phyloP scores from a whole-genome alignment of 202 grass and related monocot genomes.

The Cymbopogon flexuosus region DNA sequence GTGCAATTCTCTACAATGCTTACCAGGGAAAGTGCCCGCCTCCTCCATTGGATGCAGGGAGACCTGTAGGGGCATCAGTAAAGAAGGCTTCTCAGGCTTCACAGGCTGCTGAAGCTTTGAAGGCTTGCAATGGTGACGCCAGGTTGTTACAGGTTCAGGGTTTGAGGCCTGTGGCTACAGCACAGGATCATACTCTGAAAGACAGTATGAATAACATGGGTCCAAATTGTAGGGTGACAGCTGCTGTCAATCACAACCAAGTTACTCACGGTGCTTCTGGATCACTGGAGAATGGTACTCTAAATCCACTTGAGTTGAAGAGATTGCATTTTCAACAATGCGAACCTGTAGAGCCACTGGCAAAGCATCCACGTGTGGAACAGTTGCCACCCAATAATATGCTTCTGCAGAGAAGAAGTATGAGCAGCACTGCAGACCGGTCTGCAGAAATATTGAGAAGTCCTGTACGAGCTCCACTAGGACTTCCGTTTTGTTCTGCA shows the following conservation, averaged over 20 bases:
- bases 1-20: constrained; percentile 59
- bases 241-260: constrained; percentile 34
- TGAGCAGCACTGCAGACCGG: constrained; percentile 14
- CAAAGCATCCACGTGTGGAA: constrained; percentile 48
- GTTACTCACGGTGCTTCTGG: constrained; percentile 21
- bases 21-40: constrained; percentile 48
- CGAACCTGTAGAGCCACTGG: constrained; percentile 39
- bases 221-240: constrained; percentile 26
- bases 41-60: constrained; percentile 30
- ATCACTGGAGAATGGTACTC: constrained; percentile 42
- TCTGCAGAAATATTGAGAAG: constrained; percentile 32
- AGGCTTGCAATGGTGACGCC: constrained; percentile 50
- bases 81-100: constrained; percentile 45
- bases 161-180: constrained; percentile 23
- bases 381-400: constrained; percentile 34
- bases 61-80: constrained; percentile 7
- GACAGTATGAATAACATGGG: constrained; percentile 35
- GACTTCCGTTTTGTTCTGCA: constrained; percentile 66
- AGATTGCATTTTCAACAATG: constrained; percentile 40
- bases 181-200: constrained; percentile 41
- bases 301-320: constrained; percentile 42
- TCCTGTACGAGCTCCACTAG: constrained; percentile 58
- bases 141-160: constrained; percentile 34
- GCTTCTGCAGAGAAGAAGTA: constrained; percentile 24
- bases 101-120: constrained; percentile 31